Conservation (phyloP, 768 basidiomycete genomes). For the Amanita rubescens region DNA sequence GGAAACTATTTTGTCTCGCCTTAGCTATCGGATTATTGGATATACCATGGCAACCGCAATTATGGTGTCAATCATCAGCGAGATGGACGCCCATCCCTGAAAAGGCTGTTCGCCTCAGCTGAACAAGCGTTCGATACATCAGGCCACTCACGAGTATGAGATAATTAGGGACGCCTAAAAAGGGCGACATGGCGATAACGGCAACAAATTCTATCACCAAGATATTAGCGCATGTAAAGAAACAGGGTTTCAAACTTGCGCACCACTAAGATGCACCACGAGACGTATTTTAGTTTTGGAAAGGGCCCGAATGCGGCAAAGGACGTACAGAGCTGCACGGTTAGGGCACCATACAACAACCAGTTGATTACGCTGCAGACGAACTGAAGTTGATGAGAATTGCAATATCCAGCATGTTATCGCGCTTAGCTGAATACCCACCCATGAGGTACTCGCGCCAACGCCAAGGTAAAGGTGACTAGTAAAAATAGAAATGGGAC, state of each 20-base stretch:
- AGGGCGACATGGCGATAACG: neutral
- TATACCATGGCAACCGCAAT: conserved; percentile 23
- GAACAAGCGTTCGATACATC: neutral
- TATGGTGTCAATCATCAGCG: conserved; percentile 22
- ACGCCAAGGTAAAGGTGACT: no score
- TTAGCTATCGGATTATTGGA: conserved; percentile 16
- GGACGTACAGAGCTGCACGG: no score
- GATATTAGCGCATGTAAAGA: neutral
- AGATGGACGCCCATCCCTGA: conserved; percentile 23
- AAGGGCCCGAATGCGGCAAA: neutral
- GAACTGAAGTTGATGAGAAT: no score
- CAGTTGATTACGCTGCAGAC: no score
- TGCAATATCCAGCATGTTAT: no score
- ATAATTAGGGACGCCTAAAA: neutral
- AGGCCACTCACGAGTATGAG: no score
- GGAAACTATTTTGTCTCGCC: conserved; percentile 11
- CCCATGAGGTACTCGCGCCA: no score
- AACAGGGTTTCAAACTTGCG: neutral
- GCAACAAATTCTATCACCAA: neutral
- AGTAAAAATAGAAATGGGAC: no score
- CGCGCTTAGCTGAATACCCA: no score
- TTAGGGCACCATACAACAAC: no score
- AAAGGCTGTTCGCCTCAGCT: no score
- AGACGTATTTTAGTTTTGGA: neutral
- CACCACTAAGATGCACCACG: neutral